Evolutionary conservation across 2,329 filamentous ascomycete species (phyloP).

Genomic region (Talaromyces piceae): DNA sequence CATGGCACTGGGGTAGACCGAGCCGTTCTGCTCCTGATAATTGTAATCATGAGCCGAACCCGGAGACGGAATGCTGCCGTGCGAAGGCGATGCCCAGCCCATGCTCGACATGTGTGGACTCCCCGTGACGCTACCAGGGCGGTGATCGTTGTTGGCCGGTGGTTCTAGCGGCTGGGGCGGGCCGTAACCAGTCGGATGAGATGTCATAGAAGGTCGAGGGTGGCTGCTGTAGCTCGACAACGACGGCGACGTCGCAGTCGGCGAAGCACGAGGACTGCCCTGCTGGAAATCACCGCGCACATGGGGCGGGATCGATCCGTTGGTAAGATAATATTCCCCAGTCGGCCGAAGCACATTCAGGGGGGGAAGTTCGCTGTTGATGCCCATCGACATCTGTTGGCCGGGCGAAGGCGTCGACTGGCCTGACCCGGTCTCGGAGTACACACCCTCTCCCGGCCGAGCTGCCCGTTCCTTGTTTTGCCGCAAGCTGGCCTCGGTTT

Average conservation of each 20-base stretch:
- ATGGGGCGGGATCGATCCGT: conserved; percentile 72
- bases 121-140: conserved; percentile 64
- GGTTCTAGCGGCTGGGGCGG: conserved; percentile 77
- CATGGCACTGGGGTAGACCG: conserved; percentile 38
- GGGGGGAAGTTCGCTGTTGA: conserved; percentile 64
- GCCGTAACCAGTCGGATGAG: conserved; percentile 76
- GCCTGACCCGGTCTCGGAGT: conserved; percentile 38
- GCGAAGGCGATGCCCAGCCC: conserved; percentile 80
- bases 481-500: conserved; percentile 78
- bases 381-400: conserved; percentile 76
- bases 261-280: conserved; percentile 59
- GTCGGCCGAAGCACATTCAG: conserved; percentile 61
- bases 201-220: conserved; percentile 60
- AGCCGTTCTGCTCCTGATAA: conserved; percentile 65
- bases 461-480: conserved; percentile 34
- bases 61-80: conserved; percentile 65
- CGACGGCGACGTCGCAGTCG: conserved; percentile 57
- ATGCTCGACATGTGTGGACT: conserved; percentile 79
- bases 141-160: conserved; percentile 68
- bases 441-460: conserved; percentile 32
- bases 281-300: conserved; percentile 68
- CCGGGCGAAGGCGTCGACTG: conserved; percentile 69
- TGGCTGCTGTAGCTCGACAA: conserved; percentile 52
- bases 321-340: conserved; percentile 71
- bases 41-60: conserved; percentile 66